Evolutionary conservation across 2,329 filamentous ascomycete species (phyloP), one percentile per base, ranked within the genome.

Genomic region (Apiospora pterosperma): DNA sequence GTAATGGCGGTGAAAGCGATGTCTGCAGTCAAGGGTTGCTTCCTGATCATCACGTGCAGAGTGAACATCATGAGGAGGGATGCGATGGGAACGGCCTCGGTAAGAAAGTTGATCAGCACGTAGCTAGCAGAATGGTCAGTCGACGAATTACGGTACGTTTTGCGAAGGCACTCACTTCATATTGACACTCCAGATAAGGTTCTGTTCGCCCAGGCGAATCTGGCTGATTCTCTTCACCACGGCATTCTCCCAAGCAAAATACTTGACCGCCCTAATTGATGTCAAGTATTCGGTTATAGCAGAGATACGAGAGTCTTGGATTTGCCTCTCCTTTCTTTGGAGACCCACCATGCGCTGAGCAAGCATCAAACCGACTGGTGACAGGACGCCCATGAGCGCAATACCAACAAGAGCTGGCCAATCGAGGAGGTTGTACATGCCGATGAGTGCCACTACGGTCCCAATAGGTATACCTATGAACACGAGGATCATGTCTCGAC

Each of bases 191-290:
- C 86, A 88, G 25, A 87, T 78, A 41, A 81, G 80, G 48, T 80
- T 81, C 66, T 87, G 85, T 70, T 88, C 86, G 2, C 78, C 75
- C 16, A 75, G 71, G 2, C 86, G 82, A 12, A 84, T 79, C 5
- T 79, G 75, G 36, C 84, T 78, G 64, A 88, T 82, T 61, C 79
- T 81, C n/a, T 81, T 76, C 12, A 81, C 79, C 66, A 85, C 81
- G 36, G 82, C 79, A 21, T 80, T 78, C 69, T 88, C 85, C 86
- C 85, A 88, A 2, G 83, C 83, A 71, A 88, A 87, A 68, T 87
- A 88, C 69, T 88, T 88, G 74, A 88, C 82, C 19, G 83, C 84
- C 12, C 83, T 80, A 64, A 88, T 87, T 8, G 85, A 86, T 31
- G 80, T 76, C 31, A 88, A 77, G 68, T 87, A 88, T 69, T 88